phyloP scores from a whole-genome alignment of 495 filamentous ascomycete genomes.

The Xylaria telfairii region DNA sequence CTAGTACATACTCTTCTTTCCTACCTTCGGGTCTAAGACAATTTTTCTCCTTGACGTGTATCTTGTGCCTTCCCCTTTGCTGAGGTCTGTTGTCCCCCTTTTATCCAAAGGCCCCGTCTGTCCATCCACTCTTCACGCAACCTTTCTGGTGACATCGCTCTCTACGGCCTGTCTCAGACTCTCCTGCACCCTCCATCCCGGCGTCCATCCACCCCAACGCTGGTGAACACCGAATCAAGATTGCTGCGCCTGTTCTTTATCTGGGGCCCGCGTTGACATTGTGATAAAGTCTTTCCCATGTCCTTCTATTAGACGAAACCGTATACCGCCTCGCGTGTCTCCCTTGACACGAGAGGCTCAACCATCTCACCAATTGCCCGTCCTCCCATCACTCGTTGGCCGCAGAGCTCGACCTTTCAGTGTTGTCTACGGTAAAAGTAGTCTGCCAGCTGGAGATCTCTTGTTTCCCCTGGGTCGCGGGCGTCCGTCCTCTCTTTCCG shows the following conservation, averaged over 20 bases:
- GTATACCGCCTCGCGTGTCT: conserved; percentile 36
- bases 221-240: conserved; percentile 28
- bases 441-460: conserved; percentile 48
- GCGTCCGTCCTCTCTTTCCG: conserved; percentile 58
- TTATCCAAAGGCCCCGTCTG: conserved; percentile 19
- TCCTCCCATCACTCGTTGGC: conserved; percentile 38
- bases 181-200: conserved; percentile 23
- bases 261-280: conserved; percentile 35
- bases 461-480: conserved; percentile 56
- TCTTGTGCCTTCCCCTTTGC: conserved; percentile 34
- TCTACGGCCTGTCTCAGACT: conserved; percentile 24
- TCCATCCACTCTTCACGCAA: conserved; percentile 34
- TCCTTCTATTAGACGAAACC: conserved; percentile 33
- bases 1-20: conserved; percentile 45
- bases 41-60: conserved; percentile 41
- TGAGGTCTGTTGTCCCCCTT: conserved; percentile 34
- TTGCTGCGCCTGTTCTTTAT: conserved; percentile 29
- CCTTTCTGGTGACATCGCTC: conserved; percentile 23
- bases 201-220: conserved; percentile 25
- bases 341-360: conserved; percentile 34
- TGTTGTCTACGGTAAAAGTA: conserved; percentile 58
- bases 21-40: conserved; percentile 36
- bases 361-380: conserved; percentile 27
- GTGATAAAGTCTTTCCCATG: conserved; percentile 39
- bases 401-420: conserved; percentile 31